A percentile compares a stretch with the other conserved stretches of the same genome.
Evolutionary conservation across 2,329 filamentous ascomycete genomes (phyloP).

Genomic region (Colletotrichum destructivum): DNA sequence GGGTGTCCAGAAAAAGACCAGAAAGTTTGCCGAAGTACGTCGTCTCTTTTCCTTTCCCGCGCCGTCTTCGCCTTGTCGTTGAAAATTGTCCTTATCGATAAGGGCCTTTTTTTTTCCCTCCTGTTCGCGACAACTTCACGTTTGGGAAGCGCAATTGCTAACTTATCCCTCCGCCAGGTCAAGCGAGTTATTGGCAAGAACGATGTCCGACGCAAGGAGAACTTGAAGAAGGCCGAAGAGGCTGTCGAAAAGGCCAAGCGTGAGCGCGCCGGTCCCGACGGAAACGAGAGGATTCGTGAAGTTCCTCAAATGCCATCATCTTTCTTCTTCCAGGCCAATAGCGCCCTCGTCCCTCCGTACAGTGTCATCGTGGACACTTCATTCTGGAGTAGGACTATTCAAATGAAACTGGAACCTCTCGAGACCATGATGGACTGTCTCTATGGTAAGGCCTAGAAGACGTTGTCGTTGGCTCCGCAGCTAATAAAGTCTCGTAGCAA

Average conservation of each 20-base stretch:
- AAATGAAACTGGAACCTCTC: slow-evolving; percentile 89
- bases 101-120: slow-evolving; percentile 3
- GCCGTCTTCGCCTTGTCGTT: slow-evolving; percentile 24
- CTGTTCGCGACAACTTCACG: slow-evolving; percentile 34
- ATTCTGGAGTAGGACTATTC: slow-evolving; percentile 71
- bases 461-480: background rate
- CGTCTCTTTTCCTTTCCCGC: slow-evolving; percentile 43
- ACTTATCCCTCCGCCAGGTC: slow-evolving; percentile 60
- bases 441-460: slow-evolving; percentile 59
- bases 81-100: slow-evolving; percentile 38
- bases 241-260: slow-evolving; percentile 70
- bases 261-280: slow-evolving; percentile 66
- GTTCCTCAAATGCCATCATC: slow-evolving; percentile 82
- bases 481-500: slow-evolving; percentile 64
- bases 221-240: slow-evolving; percentile 76
- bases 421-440: slow-evolving; percentile 94
- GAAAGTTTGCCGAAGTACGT: slow-evolving; percentile 85
- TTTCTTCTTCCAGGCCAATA: slow-evolving; percentile 93
- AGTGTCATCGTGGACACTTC: slow-evolving; percentile 81
- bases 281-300: slow-evolving; percentile 72
- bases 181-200: slow-evolving; percentile 88
- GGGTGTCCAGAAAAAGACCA: slow-evolving; percentile 91
- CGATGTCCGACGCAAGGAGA: slow-evolving; percentile 87
- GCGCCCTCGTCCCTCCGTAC: slow-evolving; percentile 87
- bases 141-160: slow-evolving; percentile 27